Conservation (phyloP, 179 eudicot species). For the Corrigiola litoralis region DNA sequence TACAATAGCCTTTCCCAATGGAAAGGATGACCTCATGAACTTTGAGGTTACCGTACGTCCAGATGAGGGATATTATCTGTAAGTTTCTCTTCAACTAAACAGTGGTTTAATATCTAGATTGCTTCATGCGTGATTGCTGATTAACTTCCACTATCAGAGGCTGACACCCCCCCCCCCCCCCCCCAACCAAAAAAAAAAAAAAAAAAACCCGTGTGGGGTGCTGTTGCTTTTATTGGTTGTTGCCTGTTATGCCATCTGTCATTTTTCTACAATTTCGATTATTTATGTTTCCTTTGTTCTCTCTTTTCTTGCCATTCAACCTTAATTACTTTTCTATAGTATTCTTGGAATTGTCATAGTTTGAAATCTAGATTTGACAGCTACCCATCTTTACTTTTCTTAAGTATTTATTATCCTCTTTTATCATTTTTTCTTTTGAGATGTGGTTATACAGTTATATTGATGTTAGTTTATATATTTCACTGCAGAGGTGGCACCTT, state of each 20-base stretch:
- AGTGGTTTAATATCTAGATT: neutral
- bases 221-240: too few species aligned
- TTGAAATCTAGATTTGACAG: too few species aligned
- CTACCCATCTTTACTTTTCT: too few species aligned
- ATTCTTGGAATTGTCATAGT: too few species aligned
- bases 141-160: neutral
- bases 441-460: neutral
- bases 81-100: slow-evolving; percentile 30
- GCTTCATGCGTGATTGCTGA: neutral
- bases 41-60: slow-evolving; percentile 90
- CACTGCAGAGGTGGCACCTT: slow-evolving; percentile 64
- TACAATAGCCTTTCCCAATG: slow-evolving; percentile 76
- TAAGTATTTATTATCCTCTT: neutral
- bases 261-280: neutral
- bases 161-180: neutral
- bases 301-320: neutral
- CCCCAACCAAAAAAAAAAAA: too few species aligned
- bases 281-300: neutral
- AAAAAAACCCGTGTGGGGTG: too few species aligned
- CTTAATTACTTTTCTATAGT: too few species aligned
- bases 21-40: slow-evolving; percentile 95
- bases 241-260: neutral
- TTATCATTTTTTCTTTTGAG: neutral
- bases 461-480: too few species aligned
- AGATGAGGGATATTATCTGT: slow-evolving; percentile 93